Base-by-base conservation (phyloP, 805 yeast genomes). In the Lipomyces sp. region DNA sequence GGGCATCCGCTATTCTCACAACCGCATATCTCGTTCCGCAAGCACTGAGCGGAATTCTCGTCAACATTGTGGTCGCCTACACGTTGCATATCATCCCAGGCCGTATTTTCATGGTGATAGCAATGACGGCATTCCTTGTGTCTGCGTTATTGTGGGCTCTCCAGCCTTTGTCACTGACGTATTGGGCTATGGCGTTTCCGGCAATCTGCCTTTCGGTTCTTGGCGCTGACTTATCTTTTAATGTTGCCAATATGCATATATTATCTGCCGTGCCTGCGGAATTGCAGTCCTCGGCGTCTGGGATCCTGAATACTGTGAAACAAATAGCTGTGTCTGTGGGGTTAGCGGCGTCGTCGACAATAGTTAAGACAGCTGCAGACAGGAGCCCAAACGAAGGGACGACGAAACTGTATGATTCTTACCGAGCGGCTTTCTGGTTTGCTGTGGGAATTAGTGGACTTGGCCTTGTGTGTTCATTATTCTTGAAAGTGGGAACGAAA, bases 191-290 rank as follows among this genome's bases (percentile, higher is more conserved):
- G 15, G 83, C 85, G 13, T 83, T 83, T 63, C 82, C 82, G 73
- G 79, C 84, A 0, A 78, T 79, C 60, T 67, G 76, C 15, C 69
- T 80, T 18, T 74, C 79, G 0, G 85, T 81, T 33, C 45, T 83
- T 15, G 86, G 86, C 0, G 85, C 84, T 0, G 86, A 83, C 71
- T 69, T 83, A 4, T 75, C 80, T 15, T 83, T 81, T 69, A 83
- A 84, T 67, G 82, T 84, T 10, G 77, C 80, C 18, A 83, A 80
- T 63, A 75, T 82, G 72, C 78, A 79, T 45, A 74, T 84, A 0
- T 72, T 83, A 48, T 77, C 80, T 4, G 76, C 84, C 0, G 84
- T 83, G n/a, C 77, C 79, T 30, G 73, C 73, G 55, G 65, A 74
- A 11, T 70, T 78, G 18, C 85, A 82, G 65, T 78, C 82, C 54